These are phyloP conservation scores for Samsoniella hepiali DNA, from an alignment of 2,329 filamentous ascomycete genomes.

Conservation along the genomic window DNA sequence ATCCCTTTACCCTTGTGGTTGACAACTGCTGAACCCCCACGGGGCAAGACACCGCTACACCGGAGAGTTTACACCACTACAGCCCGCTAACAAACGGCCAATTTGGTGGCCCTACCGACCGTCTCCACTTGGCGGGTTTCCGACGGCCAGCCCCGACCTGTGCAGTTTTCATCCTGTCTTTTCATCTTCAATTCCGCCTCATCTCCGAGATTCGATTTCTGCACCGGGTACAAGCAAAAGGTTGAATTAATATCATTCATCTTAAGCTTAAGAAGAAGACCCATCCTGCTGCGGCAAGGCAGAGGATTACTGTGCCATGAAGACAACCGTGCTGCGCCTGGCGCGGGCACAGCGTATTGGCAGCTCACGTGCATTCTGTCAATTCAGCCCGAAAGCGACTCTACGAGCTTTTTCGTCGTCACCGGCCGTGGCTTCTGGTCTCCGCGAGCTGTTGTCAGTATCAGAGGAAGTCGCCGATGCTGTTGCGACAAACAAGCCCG, in stretches of 20 bases:
- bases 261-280: not conserved
- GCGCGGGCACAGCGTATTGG: not conserved
- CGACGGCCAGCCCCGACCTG: not conserved
- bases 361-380: not conserved
- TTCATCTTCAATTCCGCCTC: constrained; percentile 3
- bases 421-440: constrained; percentile 22
- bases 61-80: not conserved
- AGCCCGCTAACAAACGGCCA: not conserved
- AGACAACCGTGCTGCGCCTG: not conserved
- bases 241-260: not conserved
- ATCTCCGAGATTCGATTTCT: not conserved
- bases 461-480: constrained; percentile 83
- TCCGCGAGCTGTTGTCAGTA: constrained; percentile 57
- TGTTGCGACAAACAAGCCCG: constrained; percentile 68
- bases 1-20: too few species aligned
- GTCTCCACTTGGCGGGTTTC: constrained; percentile 5
- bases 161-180: constrained; percentile 2
- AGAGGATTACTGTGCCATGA: not conserved
- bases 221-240: not conserved
- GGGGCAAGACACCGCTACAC: not conserved
- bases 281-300: not conserved
- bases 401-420: constrained; percentile 2
- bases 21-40: not conserved
- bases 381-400: not conserved
- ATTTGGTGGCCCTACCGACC: not conserved